A percentile compares a stretch with the other conserved stretches of the same genome.
These are phyloP conservation scores for Aphanomyces astaci DNA, from an alignment of 352 stramenopile species.

Conservation along the genomic window DNA sequence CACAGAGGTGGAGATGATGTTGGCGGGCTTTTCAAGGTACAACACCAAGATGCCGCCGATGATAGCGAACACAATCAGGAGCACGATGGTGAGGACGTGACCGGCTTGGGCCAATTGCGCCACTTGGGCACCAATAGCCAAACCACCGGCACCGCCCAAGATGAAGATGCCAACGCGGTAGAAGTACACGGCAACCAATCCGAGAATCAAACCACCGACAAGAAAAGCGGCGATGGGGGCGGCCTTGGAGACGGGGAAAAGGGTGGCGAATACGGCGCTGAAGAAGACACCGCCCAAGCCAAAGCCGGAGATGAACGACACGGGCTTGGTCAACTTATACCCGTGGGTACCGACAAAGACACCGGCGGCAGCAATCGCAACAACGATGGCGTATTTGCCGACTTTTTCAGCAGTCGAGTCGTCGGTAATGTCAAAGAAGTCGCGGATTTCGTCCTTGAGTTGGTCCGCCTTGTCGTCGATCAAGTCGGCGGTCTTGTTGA, in stretches of 20 bases:
- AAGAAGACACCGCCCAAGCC: constrained; percentile 58
- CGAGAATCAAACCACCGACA: constrained; percentile 31
- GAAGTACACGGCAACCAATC: constrained; percentile 30
- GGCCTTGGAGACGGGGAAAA: neutral
- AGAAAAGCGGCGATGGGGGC: constrained; percentile 34
- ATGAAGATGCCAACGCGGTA: constrained; percentile 44
- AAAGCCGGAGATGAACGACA: constrained; percentile 61
- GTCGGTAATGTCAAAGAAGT: constrained; percentile 20
- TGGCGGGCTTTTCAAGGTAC: constrained; percentile 49
- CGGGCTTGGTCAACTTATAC: constrained; percentile 49
- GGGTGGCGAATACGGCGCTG: constrained; percentile 30
- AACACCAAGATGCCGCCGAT: constrained; percentile 37
- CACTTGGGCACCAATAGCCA: constrained; percentile 33
- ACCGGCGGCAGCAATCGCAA: constrained; percentile 40
- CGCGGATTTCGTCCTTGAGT: constrained; percentile 7
- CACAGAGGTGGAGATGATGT: constrained; percentile 48
- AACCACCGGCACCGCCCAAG: constrained; percentile 32
- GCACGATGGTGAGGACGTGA: constrained; percentile 28
- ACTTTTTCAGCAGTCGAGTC: constrained; percentile 18
- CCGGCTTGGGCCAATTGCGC: neutral
- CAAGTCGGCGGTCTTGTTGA: constrained; percentile 14
- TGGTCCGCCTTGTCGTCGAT: constrained; percentile 4
- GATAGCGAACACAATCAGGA: constrained; percentile 39
- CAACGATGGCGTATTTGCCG: constrained; percentile 29
- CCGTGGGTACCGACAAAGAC: constrained; percentile 40